Evolutionary conservation across 192 early-diverging fungal species (phyloP), one percentile per base, ranked within the genome.

Genomic region (Mortierella hygrophila): DNA sequence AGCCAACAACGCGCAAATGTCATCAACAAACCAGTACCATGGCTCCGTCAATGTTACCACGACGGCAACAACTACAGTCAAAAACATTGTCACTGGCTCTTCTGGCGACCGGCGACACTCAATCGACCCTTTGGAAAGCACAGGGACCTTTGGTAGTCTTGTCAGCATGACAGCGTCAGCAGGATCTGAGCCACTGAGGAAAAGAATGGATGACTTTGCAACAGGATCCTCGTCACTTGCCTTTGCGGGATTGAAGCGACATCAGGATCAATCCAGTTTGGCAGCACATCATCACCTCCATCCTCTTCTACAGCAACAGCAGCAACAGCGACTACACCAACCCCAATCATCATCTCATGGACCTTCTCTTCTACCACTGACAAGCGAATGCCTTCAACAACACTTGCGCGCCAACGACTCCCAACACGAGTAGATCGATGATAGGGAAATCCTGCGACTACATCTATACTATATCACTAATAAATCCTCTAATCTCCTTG

Each of bases 1-100:
- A 11, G 29, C 10, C 29, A 15, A 29, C 9, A 32, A 32, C 10
- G 29, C 11, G 3, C 11, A 29, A 29, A 29, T 3, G 3, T 32
- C 26, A 11, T 65, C 60, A 3, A 65, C 29, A 4, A 13, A 6
- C 11, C 60, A 29, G 40, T 41, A 10, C n/a, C 10, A 44, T 35
- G 70, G 70, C 20, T 9, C 41, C 21, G 20, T 3, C 6, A 78
- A 54, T 78, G 21, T 78, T 10, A 54, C 77, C n/a, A 57, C 29
- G 6, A 71, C 69, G 47, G 77, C 68, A 46, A 78, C 77, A 13
- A 78, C 77, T 3, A 78, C 77, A 3, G 21, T 70, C 23, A 55
- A 29, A 15, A 78, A 78, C 49, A 78, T 78, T 41, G 68, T 78
- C 26, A 78, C 77, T 16, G 77, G 46, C n/a, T 70, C 77, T 26